Conservation (phyloP, 768 basidiomycete species). For the Amanita muscaria region DNA sequence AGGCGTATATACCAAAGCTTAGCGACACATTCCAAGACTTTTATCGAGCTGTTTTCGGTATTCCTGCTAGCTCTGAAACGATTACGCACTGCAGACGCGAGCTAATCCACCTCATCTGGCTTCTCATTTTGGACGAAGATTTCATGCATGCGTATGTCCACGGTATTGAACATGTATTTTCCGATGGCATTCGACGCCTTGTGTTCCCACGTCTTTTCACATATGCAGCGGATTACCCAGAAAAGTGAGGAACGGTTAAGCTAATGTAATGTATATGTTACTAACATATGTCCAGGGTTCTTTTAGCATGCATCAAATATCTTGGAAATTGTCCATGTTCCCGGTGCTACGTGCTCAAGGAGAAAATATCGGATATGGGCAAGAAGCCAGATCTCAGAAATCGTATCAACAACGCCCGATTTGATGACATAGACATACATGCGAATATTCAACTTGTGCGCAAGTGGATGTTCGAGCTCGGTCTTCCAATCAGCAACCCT, state of each 20-base stretch:
- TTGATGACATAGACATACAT: background rate
- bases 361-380: slow-evolving; percentile 22
- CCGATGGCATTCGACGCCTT: slow-evolving; percentile 21
- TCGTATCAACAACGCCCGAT: slow-evolving; percentile 7
- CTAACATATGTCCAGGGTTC: slow-evolving; percentile 16
- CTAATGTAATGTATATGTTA: background rate
- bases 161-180: slow-evolving; percentile 22
- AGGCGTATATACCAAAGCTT: slow-evolving; percentile 35
- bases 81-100: slow-evolving; percentile 22
- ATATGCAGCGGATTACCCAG: slow-evolving; percentile 31
- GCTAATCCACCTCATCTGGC: slow-evolving; percentile 26
- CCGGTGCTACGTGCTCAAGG: slow-evolving; percentile 20
- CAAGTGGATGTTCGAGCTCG: background rate
- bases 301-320: slow-evolving; percentile 23
- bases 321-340: slow-evolving; percentile 29
- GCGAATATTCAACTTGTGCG: background rate
- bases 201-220: slow-evolving; percentile 27
- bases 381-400: slow-evolving; percentile 13
- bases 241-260: slow-evolving; percentile 23
- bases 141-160: slow-evolving; percentile 25
- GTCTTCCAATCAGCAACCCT: background rate
- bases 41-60: background rate
- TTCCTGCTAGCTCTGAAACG: background rate
- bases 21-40: slow-evolving; percentile 19
- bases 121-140: slow-evolving; percentile 22